Percentiles rank a stretch among this genome's conserved stretches.
These are phyloP conservation scores for Zalaria sp. DNA, from an alignment of 2,329 filamentous ascomycete genomes.

Conservation along the genomic window DNA sequence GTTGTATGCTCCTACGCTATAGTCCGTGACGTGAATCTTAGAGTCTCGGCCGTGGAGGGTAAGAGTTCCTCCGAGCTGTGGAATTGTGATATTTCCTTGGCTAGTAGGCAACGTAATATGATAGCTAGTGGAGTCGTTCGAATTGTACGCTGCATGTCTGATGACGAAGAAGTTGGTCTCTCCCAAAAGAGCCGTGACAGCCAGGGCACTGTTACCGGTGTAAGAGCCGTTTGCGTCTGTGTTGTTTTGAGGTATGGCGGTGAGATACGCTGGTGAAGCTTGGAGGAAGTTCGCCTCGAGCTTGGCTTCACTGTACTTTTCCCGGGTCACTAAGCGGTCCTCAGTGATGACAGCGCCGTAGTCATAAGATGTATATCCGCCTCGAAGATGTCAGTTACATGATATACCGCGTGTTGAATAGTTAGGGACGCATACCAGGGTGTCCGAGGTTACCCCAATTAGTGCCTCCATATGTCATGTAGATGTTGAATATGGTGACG, in stretches of 20 bases:
- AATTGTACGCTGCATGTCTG: constrained; percentile 49
- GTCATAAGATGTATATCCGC: constrained; percentile 40
- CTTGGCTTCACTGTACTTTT: constrained; percentile 72
- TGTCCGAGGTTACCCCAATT: constrained; percentile 75
- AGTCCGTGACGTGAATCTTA: constrained; percentile 53
- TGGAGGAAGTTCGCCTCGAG: constrained; percentile 62
- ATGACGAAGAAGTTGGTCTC: constrained; percentile 49
- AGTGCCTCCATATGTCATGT: constrained; percentile 69
- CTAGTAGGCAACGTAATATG: constrained; percentile 48
- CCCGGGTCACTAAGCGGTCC: constrained; percentile 50
- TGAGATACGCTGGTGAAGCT: constrained; percentile 56
- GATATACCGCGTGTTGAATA: constrained; percentile 47
- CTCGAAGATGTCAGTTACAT: constrained; percentile 13
- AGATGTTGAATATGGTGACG: constrained; percentile 55
- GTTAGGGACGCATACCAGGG: constrained; percentile 33
- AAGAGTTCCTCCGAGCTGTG: constrained; percentile 42
- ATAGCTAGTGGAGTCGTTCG: constrained; percentile 43
- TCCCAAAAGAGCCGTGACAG: constrained; percentile 38
- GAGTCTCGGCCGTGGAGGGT: constrained; percentile 50
- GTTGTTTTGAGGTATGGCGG: constrained; percentile 38
- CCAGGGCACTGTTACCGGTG: constrained; percentile 37
- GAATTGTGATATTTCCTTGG: constrained; percentile 42
- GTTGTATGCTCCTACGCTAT: constrained; percentile 43
- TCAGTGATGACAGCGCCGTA: constrained; percentile 54
- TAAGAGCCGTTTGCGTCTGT: constrained; percentile 35